Evolutionary conservation across 108 stramenopile species (phyloP).

Genomic region (Nitzschia sp.): DNA sequence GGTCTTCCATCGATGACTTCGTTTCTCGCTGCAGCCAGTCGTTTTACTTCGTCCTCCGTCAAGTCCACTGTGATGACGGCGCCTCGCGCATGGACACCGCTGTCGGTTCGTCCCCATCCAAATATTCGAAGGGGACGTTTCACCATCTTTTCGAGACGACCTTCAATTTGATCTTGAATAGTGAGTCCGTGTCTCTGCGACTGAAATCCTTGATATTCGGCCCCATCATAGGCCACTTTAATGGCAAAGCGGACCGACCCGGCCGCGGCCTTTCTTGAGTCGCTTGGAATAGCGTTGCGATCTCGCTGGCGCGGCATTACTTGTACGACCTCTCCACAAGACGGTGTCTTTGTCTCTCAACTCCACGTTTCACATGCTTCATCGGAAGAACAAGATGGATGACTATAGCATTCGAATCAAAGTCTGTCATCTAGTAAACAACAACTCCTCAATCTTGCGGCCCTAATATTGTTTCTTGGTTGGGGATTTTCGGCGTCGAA

Average conservation of each 20-base stretch:
- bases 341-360: no score
- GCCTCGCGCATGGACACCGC: slow-evolving; percentile 12
- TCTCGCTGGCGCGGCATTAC: slow-evolving; percentile 3
- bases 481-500: no score
- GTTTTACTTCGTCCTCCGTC: slow-evolving; percentile 4
- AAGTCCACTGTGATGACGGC: slow-evolving; percentile 16
- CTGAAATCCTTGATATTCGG: slow-evolving; percentile 16
- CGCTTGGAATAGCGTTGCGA: slow-evolving; percentile 9
- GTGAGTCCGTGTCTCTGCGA: slow-evolving; percentile 11
- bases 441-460: no score
- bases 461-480: no score
- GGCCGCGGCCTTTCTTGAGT: not conserved
- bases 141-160: not conserved
- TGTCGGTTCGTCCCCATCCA: slow-evolving; percentile 19
- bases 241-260: slow-evolving; percentile 12
- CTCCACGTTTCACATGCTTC: no score
- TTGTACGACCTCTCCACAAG: no score
- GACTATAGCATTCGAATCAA: no score
- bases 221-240: slow-evolving; percentile 6
- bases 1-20: not conserved
- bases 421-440: no score
- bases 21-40: not conserved
- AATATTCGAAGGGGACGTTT: slow-evolving; percentile 9
- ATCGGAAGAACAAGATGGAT: no score
- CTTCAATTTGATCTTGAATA: slow-evolving; percentile 16